These are phyloP conservation scores for Aspergillus sp. DNA, from an alignment of 2,329 filamentous ascomycete genomes.

Conservation along the genomic window DNA sequence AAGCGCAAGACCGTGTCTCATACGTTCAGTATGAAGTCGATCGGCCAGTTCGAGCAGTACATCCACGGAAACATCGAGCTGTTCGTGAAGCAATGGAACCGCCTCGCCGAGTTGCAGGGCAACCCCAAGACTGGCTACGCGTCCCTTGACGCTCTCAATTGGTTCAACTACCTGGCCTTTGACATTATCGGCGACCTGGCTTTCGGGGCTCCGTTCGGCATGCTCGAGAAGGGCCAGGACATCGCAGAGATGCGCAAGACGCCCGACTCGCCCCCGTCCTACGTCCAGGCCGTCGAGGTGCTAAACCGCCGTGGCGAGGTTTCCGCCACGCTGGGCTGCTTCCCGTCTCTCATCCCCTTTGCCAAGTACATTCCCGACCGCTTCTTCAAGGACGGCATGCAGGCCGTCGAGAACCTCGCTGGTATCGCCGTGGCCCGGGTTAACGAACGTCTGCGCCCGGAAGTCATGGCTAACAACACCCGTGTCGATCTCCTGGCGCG, in stretches of 20 bases:
- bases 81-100: constrained; percentile 72
- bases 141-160: constrained; percentile 70
- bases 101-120: constrained; percentile 52
- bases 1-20: constrained; percentile 89
- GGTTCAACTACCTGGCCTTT: constrained; percentile 72
- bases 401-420: constrained; percentile 75
- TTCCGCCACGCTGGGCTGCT: constrained; percentile 73
- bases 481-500: constrained; percentile 79
- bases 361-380: constrained; percentile 78
- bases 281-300: constrained; percentile 80
- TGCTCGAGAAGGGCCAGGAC: constrained; percentile 75
- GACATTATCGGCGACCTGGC: constrained; percentile 63
- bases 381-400: constrained; percentile 74
- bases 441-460: constrained; percentile 67
- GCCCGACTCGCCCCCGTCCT: constrained; percentile 62
- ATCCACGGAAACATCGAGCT: constrained; percentile 76
- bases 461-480: constrained; percentile 57
- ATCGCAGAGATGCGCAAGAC: constrained; percentile 69
- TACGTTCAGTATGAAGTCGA: constrained; percentile 79
- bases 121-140: constrained; percentile 56
- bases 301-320: constrained; percentile 87
- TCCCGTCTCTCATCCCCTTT: constrained; percentile 73
- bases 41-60: constrained; percentile 84
- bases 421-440: constrained; percentile 87
- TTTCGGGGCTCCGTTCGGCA: constrained; percentile 77